Evolutionary conservation across 108 stramenopile species (phyloP), one percentile per base, ranked within the genome.

Genomic region (Cyclotella baltica): DNA sequence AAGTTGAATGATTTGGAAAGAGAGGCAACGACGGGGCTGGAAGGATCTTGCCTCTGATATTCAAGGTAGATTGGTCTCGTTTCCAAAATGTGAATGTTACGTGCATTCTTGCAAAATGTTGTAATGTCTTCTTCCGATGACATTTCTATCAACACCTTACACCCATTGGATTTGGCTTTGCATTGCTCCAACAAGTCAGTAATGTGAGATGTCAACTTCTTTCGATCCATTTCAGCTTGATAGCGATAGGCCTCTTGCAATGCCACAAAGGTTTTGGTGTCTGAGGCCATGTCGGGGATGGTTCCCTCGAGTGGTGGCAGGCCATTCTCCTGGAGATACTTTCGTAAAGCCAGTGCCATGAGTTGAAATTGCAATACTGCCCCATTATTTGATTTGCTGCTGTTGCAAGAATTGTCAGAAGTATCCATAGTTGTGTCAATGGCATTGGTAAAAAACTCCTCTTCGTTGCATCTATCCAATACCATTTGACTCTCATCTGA

Each of bases 201-300:
- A 29, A 59, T 53, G 25, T 35, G 20, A 23, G 74, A 40, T n/a
- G 62, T 62, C 40, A 93, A 70, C 56, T 64, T 82, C 23, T 40
- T 46, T 22, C 87, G 38, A 67, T 96, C 97, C 28, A 38, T 62
- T 43, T 89, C 78, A 0, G 95, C 96, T 70, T 93, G 86, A 15
- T 70, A 67, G 29, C 81, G 68, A 83, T 97, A 99, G 1, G 90
- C 65, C 27, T 77, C 71, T 70, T 99, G 97, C 70, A 99, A 73
- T 28, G 83, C 69, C 23, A 98, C 88, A 85, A 91, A 99, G 30
- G 64, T 53, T 11, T 81, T 70, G 18, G 97, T 97, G 35, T 90
- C 89, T 2, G 94, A 87, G 1, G 96, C 94, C 97, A 97, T 97
- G 77, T 99, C 98, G 1, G 98, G 98, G 30, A 99, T 88, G 4